A percentile compares a stretch with the other conserved stretches of the same genome.
These are phyloP conservation scores for Mortierella sp. DNA, from an alignment of 371 early-diverging fungal genomes.

Conservation along the genomic window DNA sequence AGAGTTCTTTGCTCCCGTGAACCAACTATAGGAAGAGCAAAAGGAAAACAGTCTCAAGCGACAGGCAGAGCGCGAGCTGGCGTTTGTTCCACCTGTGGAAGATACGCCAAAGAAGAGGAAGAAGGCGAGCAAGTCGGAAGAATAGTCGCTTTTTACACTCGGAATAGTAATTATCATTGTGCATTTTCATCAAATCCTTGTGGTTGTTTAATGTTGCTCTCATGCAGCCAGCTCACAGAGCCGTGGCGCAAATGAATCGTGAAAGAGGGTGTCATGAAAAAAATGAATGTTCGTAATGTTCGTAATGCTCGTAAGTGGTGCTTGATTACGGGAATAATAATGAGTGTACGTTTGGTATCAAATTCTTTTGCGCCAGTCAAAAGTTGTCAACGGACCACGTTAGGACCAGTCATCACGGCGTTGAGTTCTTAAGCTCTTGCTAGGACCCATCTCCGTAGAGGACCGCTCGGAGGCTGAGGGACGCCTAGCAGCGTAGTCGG, in stretches of 20 bases:
- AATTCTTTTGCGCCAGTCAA: background rate
- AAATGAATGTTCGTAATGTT: too few relatives aligned
- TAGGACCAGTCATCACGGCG: conserved; percentile 50
- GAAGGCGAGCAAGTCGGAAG: conserved; percentile 22
- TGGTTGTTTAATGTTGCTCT: background rate
- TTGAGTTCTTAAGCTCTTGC: conserved; percentile 38
- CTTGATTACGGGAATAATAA: too few relatives aligned
- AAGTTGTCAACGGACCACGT: background rate
- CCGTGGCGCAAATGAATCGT: background rate
- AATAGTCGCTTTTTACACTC: background rate
- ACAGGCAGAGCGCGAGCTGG: conserved; percentile 72
- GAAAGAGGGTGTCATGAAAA: background rate
- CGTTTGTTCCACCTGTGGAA: conserved; percentile 82
- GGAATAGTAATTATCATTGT: background rate
- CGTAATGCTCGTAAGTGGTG: too few relatives aligned
- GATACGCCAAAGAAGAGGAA: conserved; percentile 56
- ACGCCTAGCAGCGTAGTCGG: conserved; percentile 21
- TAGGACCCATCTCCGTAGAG: conserved; percentile 29
- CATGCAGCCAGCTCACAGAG: conserved; percentile 1
- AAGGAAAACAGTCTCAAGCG: conserved; percentile 67
- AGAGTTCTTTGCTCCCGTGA: too few relatives aligned
- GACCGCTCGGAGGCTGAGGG: conserved; percentile 28
- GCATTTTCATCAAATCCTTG: background rate
- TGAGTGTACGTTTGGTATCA: too few relatives aligned
- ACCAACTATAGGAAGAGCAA: conserved; percentile 60